phyloP scores from a whole-genome alignment of 345 rosid species.

The Gossypium arboreum region DNA sequence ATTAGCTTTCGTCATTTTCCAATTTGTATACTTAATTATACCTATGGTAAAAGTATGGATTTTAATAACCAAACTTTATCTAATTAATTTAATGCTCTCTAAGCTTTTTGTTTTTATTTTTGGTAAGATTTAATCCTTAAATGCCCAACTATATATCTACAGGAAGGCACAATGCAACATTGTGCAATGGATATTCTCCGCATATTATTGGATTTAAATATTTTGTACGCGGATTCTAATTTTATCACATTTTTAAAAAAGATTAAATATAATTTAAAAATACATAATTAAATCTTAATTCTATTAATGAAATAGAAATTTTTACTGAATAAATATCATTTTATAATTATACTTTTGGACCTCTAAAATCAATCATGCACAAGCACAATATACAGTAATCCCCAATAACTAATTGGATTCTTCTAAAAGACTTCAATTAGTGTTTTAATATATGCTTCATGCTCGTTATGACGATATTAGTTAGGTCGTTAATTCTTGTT shows the following conservation, averaged over 20 bases:
- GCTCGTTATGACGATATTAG: not conserved
- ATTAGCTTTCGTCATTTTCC: conserved; percentile 15
- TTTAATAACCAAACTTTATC: not conserved
- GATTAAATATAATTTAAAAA: too few species aligned
- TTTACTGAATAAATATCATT: too few species aligned
- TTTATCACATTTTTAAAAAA: too few species aligned
- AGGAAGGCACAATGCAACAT: not conserved
- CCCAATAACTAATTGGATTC: not conserved
- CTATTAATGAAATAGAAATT: too few species aligned
- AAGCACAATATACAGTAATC: not conserved
- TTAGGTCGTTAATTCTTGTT: not conserved
- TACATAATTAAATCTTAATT: too few species aligned
- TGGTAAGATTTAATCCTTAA: too few species aligned
- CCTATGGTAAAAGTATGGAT: not conserved
- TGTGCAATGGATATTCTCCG: not conserved
- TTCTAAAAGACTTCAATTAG: not conserved
- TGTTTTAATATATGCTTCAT: not conserved
- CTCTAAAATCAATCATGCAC: not conserved
- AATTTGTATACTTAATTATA: not conserved
- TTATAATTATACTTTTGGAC: not conserved
- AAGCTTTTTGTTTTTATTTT: not conserved
- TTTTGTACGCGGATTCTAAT: too few species aligned
- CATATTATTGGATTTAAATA: not conserved
- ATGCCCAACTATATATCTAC: not conserved
- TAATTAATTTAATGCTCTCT: not conserved